Conservation (phyloP, 139 green algal genomes). For the Chloropicon primus region DNA sequence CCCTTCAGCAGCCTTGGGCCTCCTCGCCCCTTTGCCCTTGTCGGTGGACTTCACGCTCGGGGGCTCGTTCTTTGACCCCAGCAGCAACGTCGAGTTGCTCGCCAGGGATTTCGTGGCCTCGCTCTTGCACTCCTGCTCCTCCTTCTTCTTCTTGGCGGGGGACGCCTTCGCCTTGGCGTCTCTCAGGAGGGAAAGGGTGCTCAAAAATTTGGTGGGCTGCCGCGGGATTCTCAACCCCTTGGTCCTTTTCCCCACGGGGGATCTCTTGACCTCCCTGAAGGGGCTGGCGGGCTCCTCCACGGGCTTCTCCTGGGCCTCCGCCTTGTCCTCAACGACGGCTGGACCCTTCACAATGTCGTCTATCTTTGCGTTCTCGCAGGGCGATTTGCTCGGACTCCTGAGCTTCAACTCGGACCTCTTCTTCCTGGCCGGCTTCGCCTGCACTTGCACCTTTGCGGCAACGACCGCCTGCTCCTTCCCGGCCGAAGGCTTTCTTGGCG, state of each 20-base stretch:
- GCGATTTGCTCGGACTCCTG: neutral
- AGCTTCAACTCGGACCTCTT: neutral
- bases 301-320: neutral
- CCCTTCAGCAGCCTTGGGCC: neutral
- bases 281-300: no score
- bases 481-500: no score
- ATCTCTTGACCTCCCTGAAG: no score
- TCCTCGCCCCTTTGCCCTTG: neutral
- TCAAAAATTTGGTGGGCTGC: no score
- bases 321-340: no score
- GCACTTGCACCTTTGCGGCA: neutral
- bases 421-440: neutral
- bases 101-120: neutral
- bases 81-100: neutral
- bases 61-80: neutral
- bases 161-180: no score
- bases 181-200: no score
- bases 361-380: neutral
- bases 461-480: neutral
- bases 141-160: no score
- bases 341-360: neutral
- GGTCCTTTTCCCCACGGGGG: no score
- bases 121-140: neutral
- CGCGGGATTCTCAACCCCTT: no score
- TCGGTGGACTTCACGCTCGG: neutral